Evolutionary conservation across 2,329 filamentous ascomycete genomes (phyloP).

Genomic region (Chalara sp.): DNA sequence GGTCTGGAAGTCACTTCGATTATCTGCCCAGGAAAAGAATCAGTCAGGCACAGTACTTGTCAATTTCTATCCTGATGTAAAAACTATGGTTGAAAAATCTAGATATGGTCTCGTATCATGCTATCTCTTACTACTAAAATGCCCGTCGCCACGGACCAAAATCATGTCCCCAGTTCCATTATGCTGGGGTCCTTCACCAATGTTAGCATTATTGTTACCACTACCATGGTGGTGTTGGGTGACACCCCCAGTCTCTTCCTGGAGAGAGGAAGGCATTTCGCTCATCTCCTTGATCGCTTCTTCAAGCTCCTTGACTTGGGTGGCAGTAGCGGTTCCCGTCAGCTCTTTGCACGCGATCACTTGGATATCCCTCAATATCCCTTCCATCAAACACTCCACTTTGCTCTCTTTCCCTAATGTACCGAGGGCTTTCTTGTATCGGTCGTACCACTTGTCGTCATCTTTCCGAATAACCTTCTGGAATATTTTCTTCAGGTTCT

Average conservation of each 20-base stretch:
- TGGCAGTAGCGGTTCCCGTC: constrained; percentile 11
- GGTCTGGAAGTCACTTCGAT: neutral
- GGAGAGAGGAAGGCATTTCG: constrained; percentile 10
- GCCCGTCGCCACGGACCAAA: neutral
- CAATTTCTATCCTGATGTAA: neutral
- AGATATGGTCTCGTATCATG: neutral
- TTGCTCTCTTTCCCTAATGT: constrained; percentile 11
- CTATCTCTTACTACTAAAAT: neutral
- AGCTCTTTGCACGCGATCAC: constrained; percentile 12
- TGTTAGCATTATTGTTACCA: neutral
- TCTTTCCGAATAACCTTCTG: constrained; percentile 14
- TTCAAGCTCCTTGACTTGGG: constrained; percentile 8
- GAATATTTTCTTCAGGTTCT: constrained; percentile 16
- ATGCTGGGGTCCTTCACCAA: neutral
- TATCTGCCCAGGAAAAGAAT: neutral
- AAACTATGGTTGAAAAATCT: neutral
- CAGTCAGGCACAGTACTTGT: neutral
- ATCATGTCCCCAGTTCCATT: neutral
- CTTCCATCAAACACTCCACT: constrained; percentile 18
- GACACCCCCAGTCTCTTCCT: neutral
- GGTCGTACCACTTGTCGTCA: constrained; percentile 13
- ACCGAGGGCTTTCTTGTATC: constrained; percentile 16
- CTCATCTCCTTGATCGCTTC: constrained; percentile 11
- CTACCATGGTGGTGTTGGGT: neutral
- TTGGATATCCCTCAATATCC: constrained; percentile 17